Evolutionary conservation across 2,329 filamentous ascomycete species (phyloP).

Genomic region (Fonsecaea erecta): DNA sequence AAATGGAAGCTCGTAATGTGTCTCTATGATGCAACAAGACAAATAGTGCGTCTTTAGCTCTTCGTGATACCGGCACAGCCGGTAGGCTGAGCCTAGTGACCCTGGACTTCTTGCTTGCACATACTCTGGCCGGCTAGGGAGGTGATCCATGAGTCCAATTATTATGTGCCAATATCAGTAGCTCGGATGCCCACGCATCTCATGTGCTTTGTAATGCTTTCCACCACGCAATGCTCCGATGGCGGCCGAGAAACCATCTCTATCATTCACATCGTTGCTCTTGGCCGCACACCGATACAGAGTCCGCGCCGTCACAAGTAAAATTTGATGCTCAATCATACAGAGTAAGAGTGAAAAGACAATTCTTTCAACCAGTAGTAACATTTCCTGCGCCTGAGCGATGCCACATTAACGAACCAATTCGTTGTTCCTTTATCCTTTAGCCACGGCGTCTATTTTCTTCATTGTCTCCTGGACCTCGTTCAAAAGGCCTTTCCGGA

Average conservation of each 20-base stretch:
- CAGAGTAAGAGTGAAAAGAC: neutral
- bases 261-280: constrained; percentile 1
- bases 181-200: neutral
- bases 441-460: constrained; percentile 44
- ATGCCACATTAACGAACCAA: constrained; percentile 6
- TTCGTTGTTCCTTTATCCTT: constrained; percentile 8
- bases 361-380: neutral
- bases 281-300: neutral
- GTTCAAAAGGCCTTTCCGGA: constrained; percentile 51
- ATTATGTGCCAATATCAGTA: neutral
- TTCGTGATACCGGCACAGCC: neutral
- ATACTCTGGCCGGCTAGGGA: neutral
- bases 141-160: neutral
- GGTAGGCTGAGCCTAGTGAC: neutral
- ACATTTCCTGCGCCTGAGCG: neutral
- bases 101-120: too few relatives aligned
- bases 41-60: neutral
- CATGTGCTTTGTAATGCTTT: neutral
- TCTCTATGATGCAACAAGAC: neutral
- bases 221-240: neutral
- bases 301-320: neutral
- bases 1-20: neutral
- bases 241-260: neutral
- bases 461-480: constrained; percentile 49
- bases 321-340: neutral